These are phyloP conservation scores for Cynara cardunculus DNA, from an alignment of 129 eudicot genomes.

Conservation along the genomic window DNA sequence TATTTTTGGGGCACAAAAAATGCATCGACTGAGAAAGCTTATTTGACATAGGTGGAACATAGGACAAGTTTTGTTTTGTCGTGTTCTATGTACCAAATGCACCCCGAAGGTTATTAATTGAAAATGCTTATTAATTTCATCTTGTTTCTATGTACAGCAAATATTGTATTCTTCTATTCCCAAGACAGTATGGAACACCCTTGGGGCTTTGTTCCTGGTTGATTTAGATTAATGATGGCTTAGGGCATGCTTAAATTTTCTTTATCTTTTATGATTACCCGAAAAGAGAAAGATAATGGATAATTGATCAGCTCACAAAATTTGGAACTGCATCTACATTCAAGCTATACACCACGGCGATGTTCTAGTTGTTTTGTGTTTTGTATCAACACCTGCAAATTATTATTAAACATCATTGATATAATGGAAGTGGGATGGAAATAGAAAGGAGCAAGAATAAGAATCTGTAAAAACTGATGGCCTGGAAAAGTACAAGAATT, in stretches of 20 bases:
- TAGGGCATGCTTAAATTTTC: no score
- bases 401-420: conserved; percentile 7
- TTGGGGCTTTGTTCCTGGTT: not conserved
- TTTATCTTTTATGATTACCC: not conserved
- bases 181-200: no score
- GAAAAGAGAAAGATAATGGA: not conserved
- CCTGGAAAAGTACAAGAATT: not conserved
- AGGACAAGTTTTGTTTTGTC: no score
- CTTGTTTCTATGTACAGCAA: no score
- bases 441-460: not conserved
- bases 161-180: no score
- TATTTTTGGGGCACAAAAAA: no score
- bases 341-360: conserved; percentile 54
- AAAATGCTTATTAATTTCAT: no score
- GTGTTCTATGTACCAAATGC: no score
- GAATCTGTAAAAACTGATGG: not conserved
- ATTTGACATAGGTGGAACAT: no score
- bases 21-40: no score
- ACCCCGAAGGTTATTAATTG: no score
- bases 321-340: not conserved
- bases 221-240: not conserved
- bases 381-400: conserved; percentile 65
- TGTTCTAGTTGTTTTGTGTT: conserved; percentile 80
- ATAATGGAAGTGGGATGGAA: not conserved
- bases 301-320: not conserved